Percentiles rank a stretch among this genome's conserved stretches.
Evolutionary conservation across 179 eudicot species (phyloP).

Genomic region (Silene coronaria): DNA sequence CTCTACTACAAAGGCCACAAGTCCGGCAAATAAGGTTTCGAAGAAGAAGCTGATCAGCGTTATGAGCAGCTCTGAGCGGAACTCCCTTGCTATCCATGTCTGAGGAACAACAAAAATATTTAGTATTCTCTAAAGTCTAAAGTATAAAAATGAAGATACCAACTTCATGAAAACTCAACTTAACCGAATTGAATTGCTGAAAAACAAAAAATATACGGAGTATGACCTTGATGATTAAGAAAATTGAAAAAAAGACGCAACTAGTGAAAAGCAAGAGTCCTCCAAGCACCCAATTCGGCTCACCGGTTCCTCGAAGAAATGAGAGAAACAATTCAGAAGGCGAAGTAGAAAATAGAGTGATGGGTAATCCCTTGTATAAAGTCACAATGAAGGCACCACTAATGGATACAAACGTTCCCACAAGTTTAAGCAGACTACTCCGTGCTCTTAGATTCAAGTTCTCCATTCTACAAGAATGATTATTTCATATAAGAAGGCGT

Average conservation of each 20-base stretch:
- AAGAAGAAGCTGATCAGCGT: conserved; percentile 33
- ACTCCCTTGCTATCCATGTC: conserved; percentile 38
- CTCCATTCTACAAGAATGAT: conserved; percentile 31
- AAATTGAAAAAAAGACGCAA: conserved; percentile 27
- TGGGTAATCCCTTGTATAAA: conserved; percentile 33
- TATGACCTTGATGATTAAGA: conserved; percentile 24
- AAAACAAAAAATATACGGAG: background rate
- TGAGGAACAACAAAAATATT: background rate
- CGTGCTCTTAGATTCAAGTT: conserved; percentile 20
- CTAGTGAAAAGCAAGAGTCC: conserved; percentile 27
- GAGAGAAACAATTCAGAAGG: background rate
- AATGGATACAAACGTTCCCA: conserved; percentile 39
- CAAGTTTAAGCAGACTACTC: conserved; percentile 26
- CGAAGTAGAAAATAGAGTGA: conserved; percentile 9
- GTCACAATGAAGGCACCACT: conserved; percentile 34
- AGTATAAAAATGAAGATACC: too few relatives aligned
- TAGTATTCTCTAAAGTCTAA: too few relatives aligned
- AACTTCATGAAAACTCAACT: too few relatives aligned
- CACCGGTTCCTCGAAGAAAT: background rate
- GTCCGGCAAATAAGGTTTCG: conserved; percentile 23
- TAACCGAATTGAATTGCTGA: too few relatives aligned
- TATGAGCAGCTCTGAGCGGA: conserved; percentile 29
- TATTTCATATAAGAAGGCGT: background rate
- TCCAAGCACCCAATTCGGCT: conserved; percentile 36
- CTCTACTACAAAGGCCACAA: conserved; percentile 22